These are phyloP conservation scores for Phytophthora ramorum DNA, from an alignment of 352 stramenopile genomes.

Conservation along the genomic window DNA sequence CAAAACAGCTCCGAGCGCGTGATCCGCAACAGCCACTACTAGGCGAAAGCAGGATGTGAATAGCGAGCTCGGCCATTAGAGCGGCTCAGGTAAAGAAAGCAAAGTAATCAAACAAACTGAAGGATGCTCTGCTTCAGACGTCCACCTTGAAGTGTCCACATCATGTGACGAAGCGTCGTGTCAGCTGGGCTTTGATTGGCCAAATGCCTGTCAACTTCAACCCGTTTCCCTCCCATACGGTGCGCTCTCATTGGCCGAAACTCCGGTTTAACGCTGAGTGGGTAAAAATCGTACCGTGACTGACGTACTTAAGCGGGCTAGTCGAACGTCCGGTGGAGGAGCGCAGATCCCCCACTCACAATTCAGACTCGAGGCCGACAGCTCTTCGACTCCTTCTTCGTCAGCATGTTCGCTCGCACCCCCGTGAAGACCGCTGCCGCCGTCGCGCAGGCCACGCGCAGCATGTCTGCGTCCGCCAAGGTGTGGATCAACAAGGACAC, in stretches of 20 bases:
- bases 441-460: slow-evolving; percentile 53
- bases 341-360: slow-evolving; percentile 18
- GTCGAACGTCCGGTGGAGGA: slow-evolving; percentile 34
- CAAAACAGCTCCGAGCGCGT: slow-evolving; percentile 91
- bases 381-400: neutral
- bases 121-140: slow-evolving; percentile 3
- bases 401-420: slow-evolving; percentile 65
- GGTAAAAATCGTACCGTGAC: slow-evolving; percentile 21
- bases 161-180: slow-evolving; percentile 9
- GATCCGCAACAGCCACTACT: slow-evolving; percentile 91
- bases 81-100: neutral
- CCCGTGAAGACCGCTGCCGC: slow-evolving; percentile 54
- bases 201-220: slow-evolving; percentile 10
- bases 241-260: slow-evolving; percentile 7
- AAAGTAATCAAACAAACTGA: slow-evolving; percentile 28
- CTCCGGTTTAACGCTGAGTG: slow-evolving; percentile 17
- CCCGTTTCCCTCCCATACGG: neutral
- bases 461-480: slow-evolving; percentile 96
- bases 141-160: slow-evolving; percentile 17
- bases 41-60: slow-evolving; percentile 22
- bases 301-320: slow-evolving; percentile 27
- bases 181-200: neutral
- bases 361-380: slow-evolving; percentile 25
- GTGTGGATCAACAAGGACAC: slow-evolving; percentile 99
- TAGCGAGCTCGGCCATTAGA: slow-evolving; percentile 16